These are phyloP conservation scores for Fagopyrum esculentum DNA, from an alignment of 148 eudicot genomes.

Conservation along the genomic window DNA sequence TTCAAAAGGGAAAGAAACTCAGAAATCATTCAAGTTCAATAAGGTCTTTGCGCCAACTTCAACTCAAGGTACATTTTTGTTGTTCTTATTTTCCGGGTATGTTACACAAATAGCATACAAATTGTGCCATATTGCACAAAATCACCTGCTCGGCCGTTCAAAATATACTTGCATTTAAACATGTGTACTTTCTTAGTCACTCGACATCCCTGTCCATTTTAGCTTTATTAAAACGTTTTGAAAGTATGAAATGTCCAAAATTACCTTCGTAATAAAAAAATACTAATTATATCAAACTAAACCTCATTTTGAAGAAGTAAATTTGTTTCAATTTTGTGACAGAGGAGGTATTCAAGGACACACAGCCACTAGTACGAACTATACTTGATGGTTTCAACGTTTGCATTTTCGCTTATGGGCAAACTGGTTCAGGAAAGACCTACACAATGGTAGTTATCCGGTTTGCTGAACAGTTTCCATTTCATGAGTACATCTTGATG, in stretches of 20 bases:
- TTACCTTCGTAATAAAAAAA: too few species aligned
- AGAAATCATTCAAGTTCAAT: conserved; percentile 17
- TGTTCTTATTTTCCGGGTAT: background rate
- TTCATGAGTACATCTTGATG: background rate
- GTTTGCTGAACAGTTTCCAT: background rate
- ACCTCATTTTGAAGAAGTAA: too few species aligned
- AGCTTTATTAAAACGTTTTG: background rate
- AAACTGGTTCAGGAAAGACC: conserved; percentile 15
- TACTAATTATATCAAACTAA: too few species aligned
- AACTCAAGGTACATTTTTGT: conserved; percentile 8
- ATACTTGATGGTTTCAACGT: conserved; percentile 17
- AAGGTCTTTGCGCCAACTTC: conserved; percentile 10
- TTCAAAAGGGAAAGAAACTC: conserved; percentile 13
- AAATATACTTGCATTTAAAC: background rate
- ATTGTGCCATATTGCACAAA: background rate
- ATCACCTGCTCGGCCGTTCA: background rate
- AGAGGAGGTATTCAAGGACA: conserved; percentile 8
- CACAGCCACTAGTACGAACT: conserved; percentile 10
- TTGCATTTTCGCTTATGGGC: conserved; percentile 14
- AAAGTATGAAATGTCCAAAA: too few species aligned
- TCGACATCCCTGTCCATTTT: background rate
- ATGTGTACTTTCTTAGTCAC: background rate
- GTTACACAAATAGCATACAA: background rate
- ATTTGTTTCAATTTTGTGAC: background rate
- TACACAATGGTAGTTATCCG: conserved; percentile 7